Percentiles rank a stretch among this genome's conserved stretches.
These are phyloP conservation scores for Saccharum spontaneum DNA, from an alignment of 176 grass and related monocot species.

Conservation along the genomic window DNA sequence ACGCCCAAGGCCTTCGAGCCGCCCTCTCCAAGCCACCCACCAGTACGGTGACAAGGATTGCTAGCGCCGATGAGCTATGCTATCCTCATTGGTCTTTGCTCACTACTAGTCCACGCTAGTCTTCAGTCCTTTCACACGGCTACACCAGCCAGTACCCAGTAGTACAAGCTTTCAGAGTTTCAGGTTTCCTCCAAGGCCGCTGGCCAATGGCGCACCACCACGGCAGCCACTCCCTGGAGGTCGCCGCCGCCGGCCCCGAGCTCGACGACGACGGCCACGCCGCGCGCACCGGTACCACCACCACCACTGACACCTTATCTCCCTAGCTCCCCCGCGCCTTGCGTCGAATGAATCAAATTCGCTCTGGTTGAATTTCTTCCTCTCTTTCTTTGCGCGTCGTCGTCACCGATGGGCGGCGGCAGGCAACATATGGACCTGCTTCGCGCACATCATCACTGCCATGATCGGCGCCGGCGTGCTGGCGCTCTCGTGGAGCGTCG, in stretches of 20 bases:
- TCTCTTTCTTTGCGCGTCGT: not conserved
- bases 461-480: conserved; percentile 70
- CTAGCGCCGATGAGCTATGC: not conserved
- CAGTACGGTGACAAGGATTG: not conserved
- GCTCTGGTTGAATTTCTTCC: not conserved
- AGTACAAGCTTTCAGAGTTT: not conserved
- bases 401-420: not conserved
- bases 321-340: not conserved
- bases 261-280: conserved; percentile 47
- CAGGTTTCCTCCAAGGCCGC: too few species aligned
- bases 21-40: too few species aligned
- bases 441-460: conserved; percentile 70
- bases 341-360: not conserved
- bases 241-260: not conserved
- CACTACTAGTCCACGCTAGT: not conserved
- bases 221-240: not conserved
- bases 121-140: not conserved
- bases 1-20: too few species aligned
- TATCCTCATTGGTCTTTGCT: not conserved
- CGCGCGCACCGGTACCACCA: conserved; percentile 29
- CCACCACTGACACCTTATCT: not conserved
- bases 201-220: conserved; percentile 13
- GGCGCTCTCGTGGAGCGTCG: conserved; percentile 64
- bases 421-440: conserved; percentile 65
- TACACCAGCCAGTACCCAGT: not conserved